Evolutionary conservation across 306 rosid species (phyloP), one percentile per base, ranked within the genome.

Genomic region (Spatholobus suberectus): DNA sequence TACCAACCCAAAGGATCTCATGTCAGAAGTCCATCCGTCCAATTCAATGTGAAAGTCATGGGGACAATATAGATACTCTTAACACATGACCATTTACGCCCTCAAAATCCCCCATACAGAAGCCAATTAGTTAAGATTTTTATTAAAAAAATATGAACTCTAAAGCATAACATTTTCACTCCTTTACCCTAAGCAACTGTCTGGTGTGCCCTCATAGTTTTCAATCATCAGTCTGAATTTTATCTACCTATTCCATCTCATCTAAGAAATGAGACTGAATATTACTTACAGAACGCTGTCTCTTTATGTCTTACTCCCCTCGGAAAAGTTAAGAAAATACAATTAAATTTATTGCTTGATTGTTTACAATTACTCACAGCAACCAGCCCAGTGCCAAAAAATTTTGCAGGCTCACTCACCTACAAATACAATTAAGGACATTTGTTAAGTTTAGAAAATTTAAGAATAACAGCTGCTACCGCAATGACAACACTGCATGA

Each of bases 51-150:
- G 74, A 65, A 59, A 80, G 61, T 23, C 63, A 47, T 14, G 63
- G 59, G 68, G 80, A 78, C 79, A 79, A 35, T 38, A 58, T 68
- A 46, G 59, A 85, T 69, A 59, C 57, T n/a, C 59, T n/a, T 18
- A 18, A 23, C 63, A 69, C 41, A 78, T 10, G 71, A 43, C 37
- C 52, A 29, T 38, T 61, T 83, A 15, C 47, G 54, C 41, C 20
- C 24, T 65, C 37, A 52, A 9, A 72, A 55, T 75, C 78, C 79
- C 21, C 65, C 69, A 55, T 58, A 38, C 41, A 78, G 21, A 66
- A 66, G 49, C 40, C 69, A 49, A 29, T 75, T 4, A 65, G 21
- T 62, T 51, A 81, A 71, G 18, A 32, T 61, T 20, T 54, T 54
- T 7, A 2, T 20, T 54, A 7, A 5, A 52, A 20, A 54, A 8